Base-by-base conservation (phyloP, 2,329 filamentous ascomycete species). In the Rosellinia necatrix region DNA sequence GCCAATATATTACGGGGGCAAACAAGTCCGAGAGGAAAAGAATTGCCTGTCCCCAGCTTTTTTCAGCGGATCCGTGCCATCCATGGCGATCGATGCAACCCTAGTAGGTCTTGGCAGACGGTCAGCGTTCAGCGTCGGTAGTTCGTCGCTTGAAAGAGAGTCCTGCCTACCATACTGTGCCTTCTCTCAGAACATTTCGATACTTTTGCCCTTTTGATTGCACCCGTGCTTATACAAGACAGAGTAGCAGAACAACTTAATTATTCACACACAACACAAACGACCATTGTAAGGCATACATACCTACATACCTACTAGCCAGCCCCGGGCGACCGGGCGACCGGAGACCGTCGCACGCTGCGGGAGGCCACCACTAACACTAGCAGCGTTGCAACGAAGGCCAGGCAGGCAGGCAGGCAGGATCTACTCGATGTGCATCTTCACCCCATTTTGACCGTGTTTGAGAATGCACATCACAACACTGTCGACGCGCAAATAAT, bases 21-120 rank as follows among this genome's bases (percentile, higher is more conserved):
- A 50, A 58, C 44, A 50, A 50, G 30, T 49, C 47, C 44, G 52
- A 59, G 56, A 53, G 53, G 51, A 53, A 52, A 53, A 47, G 42
- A 27, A 35, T 19, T 41, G 40, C 43, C 12, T 38, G 43, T 54
- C 49, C 52, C 42, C 51, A 47, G 56, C 54, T 49, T 56, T 54
- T 59, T 58, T 41, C 17, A 53, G 50, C 51, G 51, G 49, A 58
- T 56, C 56, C 52, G 59, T 59, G 60, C 60, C 60, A 64, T 47
- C 57, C 54, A 54, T 62, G 59, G 19, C 44, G 49, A 54, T 59
- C 46, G 22, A 49, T 60, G 30, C 59, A 58, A 59, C 61, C 48
- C 52, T n/a, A 40, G 47, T 47, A 24, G 44, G 42, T 43, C 61
- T 63, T 63, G 61, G 61, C 61, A 47, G 25, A 41, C 42, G 34